Evolutionary conservation across 805 yeast species (phyloP).

Genomic region (Cyberlindnera mycetangii): DNA sequence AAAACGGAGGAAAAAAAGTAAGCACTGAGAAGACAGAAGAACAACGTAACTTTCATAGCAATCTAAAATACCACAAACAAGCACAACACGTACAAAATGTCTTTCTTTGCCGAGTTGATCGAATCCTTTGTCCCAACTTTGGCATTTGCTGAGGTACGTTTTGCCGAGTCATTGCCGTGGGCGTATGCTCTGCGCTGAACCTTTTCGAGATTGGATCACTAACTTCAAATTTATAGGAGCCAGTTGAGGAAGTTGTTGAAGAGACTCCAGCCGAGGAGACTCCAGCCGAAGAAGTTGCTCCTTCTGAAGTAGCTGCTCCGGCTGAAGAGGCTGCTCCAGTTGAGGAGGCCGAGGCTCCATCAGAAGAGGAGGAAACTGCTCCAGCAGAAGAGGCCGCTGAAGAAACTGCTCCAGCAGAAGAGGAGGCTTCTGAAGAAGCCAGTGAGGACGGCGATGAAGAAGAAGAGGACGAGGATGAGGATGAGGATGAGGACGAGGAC

Average conservation of each 20-base stretch:
- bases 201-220: constrained; percentile 4
- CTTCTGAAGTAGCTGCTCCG: constrained; percentile 9
- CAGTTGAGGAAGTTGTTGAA: constrained; percentile 6
- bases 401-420: constrained; percentile 12
- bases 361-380: constrained; percentile 11
- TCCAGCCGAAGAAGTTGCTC: background rate
- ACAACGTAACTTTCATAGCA: background rate
- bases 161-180: background rate
- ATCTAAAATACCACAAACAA: background rate
- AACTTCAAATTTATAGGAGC: constrained; percentile 9
- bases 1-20: constrained; percentile 12
- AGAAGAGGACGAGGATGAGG: constrained; percentile 37
- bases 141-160: constrained; percentile 68
- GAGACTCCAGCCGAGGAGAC: constrained; percentile 8
- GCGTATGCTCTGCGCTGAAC: background rate
- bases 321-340: constrained; percentile 11
- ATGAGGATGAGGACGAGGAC: constrained; percentile 64
- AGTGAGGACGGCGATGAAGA: constrained; percentile 15
- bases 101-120: constrained; percentile 39
- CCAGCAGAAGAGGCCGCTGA: constrained; percentile 13
- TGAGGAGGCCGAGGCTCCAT: constrained; percentile 12
- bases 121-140: constrained; percentile 74
- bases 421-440: constrained; percentile 5
- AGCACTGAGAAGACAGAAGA: constrained; percentile 1
- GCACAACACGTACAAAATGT: constrained; percentile 9